Conservation (phyloP, 2,329 filamentous ascomycete genomes). For the Cercospora beticola region DNA sequence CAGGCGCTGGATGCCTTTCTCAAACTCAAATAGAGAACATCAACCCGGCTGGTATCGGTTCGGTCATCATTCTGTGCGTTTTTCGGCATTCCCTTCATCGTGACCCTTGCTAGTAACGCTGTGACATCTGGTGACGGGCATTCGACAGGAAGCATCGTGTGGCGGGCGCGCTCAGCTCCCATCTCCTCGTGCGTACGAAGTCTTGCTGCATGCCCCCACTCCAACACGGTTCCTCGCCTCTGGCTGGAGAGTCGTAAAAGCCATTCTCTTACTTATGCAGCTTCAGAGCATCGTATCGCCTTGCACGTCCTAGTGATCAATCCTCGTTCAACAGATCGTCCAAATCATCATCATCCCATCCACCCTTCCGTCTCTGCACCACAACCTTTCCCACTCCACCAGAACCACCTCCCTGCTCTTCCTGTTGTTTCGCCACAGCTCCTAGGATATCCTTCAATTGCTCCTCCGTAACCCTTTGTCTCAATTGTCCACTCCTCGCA, state of each 20-base stretch:
- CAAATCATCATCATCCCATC: conserved; percentile 81
- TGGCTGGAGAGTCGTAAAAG: neutral
- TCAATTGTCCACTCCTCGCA: conserved; percentile 81
- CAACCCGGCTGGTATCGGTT: too few relatives aligned
- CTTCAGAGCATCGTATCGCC: too few relatives aligned
- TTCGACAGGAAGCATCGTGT: too few relatives aligned
- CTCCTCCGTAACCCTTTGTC: conserved; percentile 83
- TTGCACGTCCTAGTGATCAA: conserved; percentile 11
- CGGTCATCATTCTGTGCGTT: too few relatives aligned
- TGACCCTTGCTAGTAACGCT: too few relatives aligned
- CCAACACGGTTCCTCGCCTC: neutral
- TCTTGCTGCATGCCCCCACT: neutral
- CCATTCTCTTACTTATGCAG: too few relatives aligned
- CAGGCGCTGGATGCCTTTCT: conserved; percentile 20
- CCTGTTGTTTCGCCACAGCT: conserved; percentile 72
- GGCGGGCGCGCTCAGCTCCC: too few relatives aligned
- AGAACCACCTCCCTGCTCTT: conserved; percentile 52
- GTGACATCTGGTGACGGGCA: too few relatives aligned
- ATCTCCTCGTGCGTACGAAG: too few relatives aligned
- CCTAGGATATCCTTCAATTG: conserved; percentile 90
- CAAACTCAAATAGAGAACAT: neutral
- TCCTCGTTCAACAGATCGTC: conserved; percentile 62
- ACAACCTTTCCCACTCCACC: conserved; percentile 71
- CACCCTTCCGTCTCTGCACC: conserved; percentile 76
- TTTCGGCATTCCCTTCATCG: too few relatives aligned